Base-by-base conservation (phyloP, 805 yeast genomes). In the Metschnikowia arizonensis region DNA sequence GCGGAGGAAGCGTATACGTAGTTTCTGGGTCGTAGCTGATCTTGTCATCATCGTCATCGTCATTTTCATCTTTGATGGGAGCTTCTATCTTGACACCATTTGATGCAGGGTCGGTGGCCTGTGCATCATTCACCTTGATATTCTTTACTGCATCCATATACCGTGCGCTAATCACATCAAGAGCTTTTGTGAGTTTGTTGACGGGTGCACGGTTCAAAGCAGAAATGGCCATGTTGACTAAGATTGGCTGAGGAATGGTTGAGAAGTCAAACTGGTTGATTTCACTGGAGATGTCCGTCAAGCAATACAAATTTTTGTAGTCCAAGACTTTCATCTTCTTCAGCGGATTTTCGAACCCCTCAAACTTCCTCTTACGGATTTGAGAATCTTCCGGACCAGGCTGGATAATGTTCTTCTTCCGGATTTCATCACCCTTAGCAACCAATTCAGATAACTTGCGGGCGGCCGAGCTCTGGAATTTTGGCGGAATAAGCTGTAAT, bases 241-340 rank as follows among this genome's bases (percentile, higher is more conserved):
- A 74, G 1, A 84, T 71, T 41, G 80, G 79, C 18, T 76, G 76
- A 4, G 93, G 84, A 6, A 93, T 67, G 8, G 78, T 67, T 2
- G 87, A 73, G 45, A 88, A 77, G 60, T 91, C 91, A 58, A 88
- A 84, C 31, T 74, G 74, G 26, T 79, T 74, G 47, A 87, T 66
- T 40, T 82, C 82, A 57, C 83, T 81, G 33, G 69, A 64, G 26
- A 80, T 68, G 32, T 78, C 81, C 11, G 85, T 82, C 47, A 91
- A 72, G 23, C 83, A 78, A 60, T 79, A 93, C 33, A 90, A 66
- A 12, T 82, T 69, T 42, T 83, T 76, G 60, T 83, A 87, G 52
- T 69, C 74, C 15, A 59, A 40, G 5, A 58, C 42, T 38, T 58
- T 62, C 11, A 69, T 30, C 31, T 57, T 62, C 35, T 63, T 66